Evolutionary conservation across 163 green algal species (phyloP).

Genomic region (Volvox carteri): DNA sequence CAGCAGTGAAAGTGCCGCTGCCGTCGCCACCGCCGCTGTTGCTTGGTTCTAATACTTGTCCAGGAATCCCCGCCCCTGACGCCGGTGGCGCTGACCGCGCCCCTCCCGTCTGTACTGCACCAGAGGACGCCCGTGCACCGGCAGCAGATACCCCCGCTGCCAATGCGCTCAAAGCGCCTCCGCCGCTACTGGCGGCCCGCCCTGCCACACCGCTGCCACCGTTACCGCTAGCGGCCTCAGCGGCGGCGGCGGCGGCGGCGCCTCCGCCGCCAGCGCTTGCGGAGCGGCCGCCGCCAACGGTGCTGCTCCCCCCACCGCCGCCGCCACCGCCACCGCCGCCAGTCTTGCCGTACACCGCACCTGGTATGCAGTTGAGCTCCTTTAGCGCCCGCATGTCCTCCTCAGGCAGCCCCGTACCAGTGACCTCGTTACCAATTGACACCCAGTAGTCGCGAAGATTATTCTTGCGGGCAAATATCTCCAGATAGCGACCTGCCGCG

Average conservation of each 20-base stretch:
- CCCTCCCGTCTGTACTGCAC: neutral
- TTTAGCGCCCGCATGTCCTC: conserved; percentile 62
- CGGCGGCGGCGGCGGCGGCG: neutral
- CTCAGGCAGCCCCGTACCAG: conserved; percentile 81
- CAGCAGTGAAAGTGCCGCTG: neutral
- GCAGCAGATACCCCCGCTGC: too few species aligned
- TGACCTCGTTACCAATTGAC: conserved; percentile 95
- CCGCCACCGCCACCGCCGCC: conserved; percentile 20
- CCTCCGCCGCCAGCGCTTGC: conserved; percentile 15
- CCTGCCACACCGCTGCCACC: neutral
- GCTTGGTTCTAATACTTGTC: too few species aligned
- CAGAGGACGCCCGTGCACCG: neutral
- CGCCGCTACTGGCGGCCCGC: neutral
- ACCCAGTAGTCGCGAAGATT: conserved; percentile 96
- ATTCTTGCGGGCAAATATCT: conserved; percentile 98
- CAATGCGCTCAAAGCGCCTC: too few species aligned
- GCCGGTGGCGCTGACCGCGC: neutral
- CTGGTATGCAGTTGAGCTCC: conserved; percentile 63
- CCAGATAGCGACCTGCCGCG: conserved; percentile 92
- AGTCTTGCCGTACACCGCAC: conserved; percentile 71
- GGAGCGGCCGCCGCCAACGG: neutral
- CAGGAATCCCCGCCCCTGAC: neutral
- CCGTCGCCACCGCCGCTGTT: too few species aligned
- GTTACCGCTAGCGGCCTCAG: neutral
- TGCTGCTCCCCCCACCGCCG: neutral